Conservation (phyloP, 1,139 yeast species). For the Suhomyces panamericanus region DNA sequence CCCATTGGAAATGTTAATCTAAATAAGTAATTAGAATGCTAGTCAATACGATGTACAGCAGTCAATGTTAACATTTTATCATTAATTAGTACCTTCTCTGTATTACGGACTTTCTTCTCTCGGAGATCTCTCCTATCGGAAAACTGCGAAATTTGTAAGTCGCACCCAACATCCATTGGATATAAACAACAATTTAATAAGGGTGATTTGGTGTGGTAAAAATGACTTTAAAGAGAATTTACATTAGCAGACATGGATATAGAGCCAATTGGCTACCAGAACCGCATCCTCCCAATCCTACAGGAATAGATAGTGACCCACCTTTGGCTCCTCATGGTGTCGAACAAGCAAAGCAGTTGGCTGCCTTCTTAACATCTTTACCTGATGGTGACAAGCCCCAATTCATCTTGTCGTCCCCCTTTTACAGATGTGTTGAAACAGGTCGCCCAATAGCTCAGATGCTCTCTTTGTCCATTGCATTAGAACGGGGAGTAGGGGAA, state of each 20-base stretch:
- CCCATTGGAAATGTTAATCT: conserved; percentile 91
- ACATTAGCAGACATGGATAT: conserved; percentile 71
- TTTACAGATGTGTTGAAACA: conserved; percentile 87
- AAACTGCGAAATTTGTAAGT: too few relatives aligned
- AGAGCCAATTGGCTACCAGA: conserved; percentile 80
- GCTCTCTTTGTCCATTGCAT: conserved; percentile 54
- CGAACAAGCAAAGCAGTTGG: conserved; percentile 76
- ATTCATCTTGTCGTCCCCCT: conserved; percentile 74
- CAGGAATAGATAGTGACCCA: conserved; percentile 82
- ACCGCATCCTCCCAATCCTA: conserved; percentile 73
- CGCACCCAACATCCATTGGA: too few relatives aligned
- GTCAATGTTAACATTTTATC: not conserved
- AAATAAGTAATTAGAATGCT: conserved; percentile 18
- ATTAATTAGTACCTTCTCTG: not conserved
- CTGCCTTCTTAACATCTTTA: conserved; percentile 45
- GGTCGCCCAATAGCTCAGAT: conserved; percentile 63
- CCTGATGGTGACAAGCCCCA: conserved; percentile 54
- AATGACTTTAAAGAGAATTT: conserved; percentile 49
- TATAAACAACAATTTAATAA: too few relatives aligned
- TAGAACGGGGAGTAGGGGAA: conserved; percentile 76
- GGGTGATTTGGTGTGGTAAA: not conserved
- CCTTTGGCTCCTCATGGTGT: conserved; percentile 78
- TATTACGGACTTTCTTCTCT: too few relatives aligned
- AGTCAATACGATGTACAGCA: not conserved
- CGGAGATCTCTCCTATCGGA: too few relatives aligned